Evolutionary conservation across 352 stramenopile genomes (phyloP), one percentile per base, ranked within the genome.

Genomic region (Globisporangium paroecandrum): DNA sequence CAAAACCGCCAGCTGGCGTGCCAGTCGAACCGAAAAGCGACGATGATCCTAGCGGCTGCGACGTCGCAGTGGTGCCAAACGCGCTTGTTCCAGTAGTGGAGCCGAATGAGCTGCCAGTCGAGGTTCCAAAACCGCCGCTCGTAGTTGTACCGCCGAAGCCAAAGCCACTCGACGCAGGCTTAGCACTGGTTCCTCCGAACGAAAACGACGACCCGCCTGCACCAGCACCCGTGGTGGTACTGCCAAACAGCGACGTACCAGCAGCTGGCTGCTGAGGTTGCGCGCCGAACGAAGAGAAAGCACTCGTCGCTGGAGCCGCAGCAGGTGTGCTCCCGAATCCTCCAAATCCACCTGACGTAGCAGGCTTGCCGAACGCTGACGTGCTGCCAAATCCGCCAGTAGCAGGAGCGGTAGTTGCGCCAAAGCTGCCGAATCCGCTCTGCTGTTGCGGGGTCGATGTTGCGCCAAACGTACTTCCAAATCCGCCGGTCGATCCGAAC

Each of bases 401-500:
- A 25, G 76, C 65, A 18, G 72, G 67, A n/a, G 77, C 65, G 2
- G 75, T 66, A 1, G 80, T 67, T 20, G 74, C 51, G 25, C 81
- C 83, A 60, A 90, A 90, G 10, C 77, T 75, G 58, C 83, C 81
- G 73, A 89, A 89, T 1, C 74, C 79, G 43, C 73, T 75, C 29
- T 81, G 69, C 34, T 69, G 72, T 15, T 79, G 71, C 20, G 79
- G 56, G 54, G 73, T 69, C 58, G 74, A 65, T 47, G 80, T 57
- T 18, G 71, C 68, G n/a, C 84, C 81, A 75, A 92, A 92, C 4
- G 71, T 74, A 36, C 62, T 70, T 20, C 82, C 79, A 78, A 92
- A 92, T n/a, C 72, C 77, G 43, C 64, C 57, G 20, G 61, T 68
- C 4, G 71, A 66, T 22, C 82, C 79, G 53, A 89, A 89, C 25